phyloP scores from a whole-genome alignment of 139 green algal genomes.

The Coelastrella sp. region DNA sequence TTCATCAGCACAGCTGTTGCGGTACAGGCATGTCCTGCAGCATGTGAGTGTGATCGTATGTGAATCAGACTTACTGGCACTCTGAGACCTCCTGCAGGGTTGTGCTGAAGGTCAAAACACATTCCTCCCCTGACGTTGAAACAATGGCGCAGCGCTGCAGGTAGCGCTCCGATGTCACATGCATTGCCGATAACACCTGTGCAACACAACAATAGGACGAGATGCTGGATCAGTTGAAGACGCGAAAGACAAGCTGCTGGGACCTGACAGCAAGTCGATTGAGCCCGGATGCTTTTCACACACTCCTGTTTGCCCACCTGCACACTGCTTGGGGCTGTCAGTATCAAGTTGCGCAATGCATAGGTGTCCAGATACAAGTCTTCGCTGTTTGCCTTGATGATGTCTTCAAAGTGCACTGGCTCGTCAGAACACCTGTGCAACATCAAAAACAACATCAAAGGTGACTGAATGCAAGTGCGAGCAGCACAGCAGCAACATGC shows the following conservation, averaged over 20 bases:
- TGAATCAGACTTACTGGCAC: constrained; percentile 31
- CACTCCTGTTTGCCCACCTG: not conserved
- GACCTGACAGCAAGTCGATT: too few relatives aligned
- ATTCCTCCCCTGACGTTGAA: constrained; percentile 37
- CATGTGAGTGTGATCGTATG: not conserved
- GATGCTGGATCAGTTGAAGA: not conserved
- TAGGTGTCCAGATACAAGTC: constrained; percentile 51
- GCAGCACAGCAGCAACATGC: too few relatives aligned
- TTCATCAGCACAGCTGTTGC: not conserved
- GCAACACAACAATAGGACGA: not conserved
- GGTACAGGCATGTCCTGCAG: not conserved
- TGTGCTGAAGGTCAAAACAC: constrained; percentile 41
- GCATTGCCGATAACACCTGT: constrained; percentile 16
- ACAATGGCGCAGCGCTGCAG: constrained; percentile 48
- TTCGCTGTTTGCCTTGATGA: not conserved
- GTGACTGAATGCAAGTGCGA: too few relatives aligned
- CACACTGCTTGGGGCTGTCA: constrained; percentile 28
- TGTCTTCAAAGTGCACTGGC: constrained; percentile 22
- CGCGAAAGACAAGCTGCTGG: too few relatives aligned
- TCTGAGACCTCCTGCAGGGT: constrained; percentile 36
- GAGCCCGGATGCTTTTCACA: too few relatives aligned
- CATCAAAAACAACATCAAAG: too few relatives aligned
- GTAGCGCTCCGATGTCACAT: constrained; percentile 16
- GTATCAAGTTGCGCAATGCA: constrained; percentile 53
- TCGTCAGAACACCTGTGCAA: not conserved